Percentiles rank a stretch among this genome's conserved stretches.
phyloP scores from a whole-genome alignment of 305 asterid genomes.

The Vinca major region DNA sequence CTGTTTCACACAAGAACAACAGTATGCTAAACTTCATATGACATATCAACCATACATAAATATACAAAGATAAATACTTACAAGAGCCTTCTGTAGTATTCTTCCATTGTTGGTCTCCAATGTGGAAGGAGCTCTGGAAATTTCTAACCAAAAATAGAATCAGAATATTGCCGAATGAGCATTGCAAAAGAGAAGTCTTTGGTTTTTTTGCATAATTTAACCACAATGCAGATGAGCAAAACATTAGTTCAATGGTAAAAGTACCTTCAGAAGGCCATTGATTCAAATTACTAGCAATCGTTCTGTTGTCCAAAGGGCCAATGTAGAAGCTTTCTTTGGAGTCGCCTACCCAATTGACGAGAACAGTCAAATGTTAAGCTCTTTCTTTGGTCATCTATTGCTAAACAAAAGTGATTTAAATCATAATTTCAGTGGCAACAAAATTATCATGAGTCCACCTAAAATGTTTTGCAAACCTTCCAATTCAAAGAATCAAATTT shows the following conservation, averaged over 20 bases:
- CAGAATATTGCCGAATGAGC: slow-evolving; percentile 1
- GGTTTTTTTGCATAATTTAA: neutral
- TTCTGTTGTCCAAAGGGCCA: slow-evolving; percentile 37
- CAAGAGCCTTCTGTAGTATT: slow-evolving; percentile 35
- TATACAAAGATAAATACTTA: slow-evolving; percentile 23
- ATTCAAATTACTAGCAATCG: slow-evolving; percentile 26
- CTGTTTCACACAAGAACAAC: neutral
- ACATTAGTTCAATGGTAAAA: neutral
- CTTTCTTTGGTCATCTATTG: neutral
- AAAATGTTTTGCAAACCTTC: neutral
- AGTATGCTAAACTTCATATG: neutral
- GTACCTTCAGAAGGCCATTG: slow-evolving; percentile 60
- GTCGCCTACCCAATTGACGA: slow-evolving; percentile 33
- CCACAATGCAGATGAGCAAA: neutral
- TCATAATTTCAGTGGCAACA: no score
- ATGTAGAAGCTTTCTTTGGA: slow-evolving; percentile 49
- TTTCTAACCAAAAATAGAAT: neutral
- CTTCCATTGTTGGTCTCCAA: slow-evolving; percentile 49
- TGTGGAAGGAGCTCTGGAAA: slow-evolving; percentile 36
- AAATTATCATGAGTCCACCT: no score
- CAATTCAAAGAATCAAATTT: neutral
- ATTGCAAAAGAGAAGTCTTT: neutral
- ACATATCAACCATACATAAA: neutral
- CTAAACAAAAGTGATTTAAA: neutral
- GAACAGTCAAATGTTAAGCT: slow-evolving; percentile 9